Evolutionary conservation across 2,329 filamentous ascomycete genomes (phyloP).

Genomic region (Pseudofabraea citricarpa): DNA sequence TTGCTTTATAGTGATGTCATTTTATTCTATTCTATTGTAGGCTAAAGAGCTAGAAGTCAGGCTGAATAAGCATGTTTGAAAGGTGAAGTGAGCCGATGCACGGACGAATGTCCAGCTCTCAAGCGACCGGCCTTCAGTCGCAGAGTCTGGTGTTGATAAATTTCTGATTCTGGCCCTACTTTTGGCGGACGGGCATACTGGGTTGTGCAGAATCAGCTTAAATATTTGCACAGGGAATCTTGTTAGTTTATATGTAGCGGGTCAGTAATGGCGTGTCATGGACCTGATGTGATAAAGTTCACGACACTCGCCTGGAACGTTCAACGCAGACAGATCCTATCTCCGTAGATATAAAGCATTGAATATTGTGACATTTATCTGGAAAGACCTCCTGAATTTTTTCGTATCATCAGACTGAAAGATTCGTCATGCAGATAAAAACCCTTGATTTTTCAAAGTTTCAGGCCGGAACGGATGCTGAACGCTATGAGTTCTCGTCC

Average conservation of each 20-base stretch:
- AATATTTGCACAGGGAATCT: background rate
- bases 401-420: background rate
- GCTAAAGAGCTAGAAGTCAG: background rate
- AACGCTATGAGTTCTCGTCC: constrained; percentile 1
- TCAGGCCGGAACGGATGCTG: background rate
- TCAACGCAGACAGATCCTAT: background rate
- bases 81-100: background rate
- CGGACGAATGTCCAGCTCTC: background rate
- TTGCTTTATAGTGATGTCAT: background rate
- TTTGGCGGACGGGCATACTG: background rate
- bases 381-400: background rate
- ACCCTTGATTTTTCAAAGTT: constrained; percentile 2
- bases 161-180: background rate
- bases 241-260: constrained; percentile 1
- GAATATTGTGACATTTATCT: background rate
- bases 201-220: background rate
- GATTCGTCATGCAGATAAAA: background rate
- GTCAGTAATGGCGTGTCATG: background rate
- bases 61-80: constrained; percentile 2
- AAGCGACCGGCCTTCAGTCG: background rate
- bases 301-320: background rate
- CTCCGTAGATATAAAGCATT: constrained; percentile 1
- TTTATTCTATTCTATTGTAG: constrained; percentile 2
- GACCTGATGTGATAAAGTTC: background rate
- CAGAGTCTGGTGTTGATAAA: background rate